Conservation (phyloP, 805 yeast genomes). For the Candida argentea region DNA sequence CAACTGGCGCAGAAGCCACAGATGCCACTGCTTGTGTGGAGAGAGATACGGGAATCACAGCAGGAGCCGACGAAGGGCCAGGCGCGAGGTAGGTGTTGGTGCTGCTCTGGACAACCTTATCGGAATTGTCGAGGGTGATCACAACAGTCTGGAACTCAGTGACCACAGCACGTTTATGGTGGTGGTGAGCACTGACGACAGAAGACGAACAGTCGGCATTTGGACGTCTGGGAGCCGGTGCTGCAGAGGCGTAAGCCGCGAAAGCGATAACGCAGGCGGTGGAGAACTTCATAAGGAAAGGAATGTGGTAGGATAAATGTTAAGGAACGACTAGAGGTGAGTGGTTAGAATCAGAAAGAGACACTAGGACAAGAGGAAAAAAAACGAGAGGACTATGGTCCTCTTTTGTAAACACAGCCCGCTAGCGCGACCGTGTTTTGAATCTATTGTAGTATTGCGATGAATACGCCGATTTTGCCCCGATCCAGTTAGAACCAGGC, state of each 20-base stretch:
- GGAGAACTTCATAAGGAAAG: conserved; percentile 10
- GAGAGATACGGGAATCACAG: conserved; percentile 2
- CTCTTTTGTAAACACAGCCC: neutral
- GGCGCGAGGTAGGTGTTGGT: conserved; percentile 6
- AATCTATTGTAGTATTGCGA: neutral
- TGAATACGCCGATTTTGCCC: too few relatives aligned
- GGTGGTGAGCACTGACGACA: conserved; percentile 48
- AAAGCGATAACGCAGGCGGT: conserved; percentile 11
- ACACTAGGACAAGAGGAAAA: too few relatives aligned
- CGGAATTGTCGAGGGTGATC: conserved; percentile 20
- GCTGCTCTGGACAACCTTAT: neutral
- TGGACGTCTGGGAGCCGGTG: conserved; percentile 18
- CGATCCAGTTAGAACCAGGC: too few relatives aligned
- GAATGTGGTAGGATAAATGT: neutral
- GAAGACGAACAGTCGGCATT: conserved; percentile 30
- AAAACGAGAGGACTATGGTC: too few relatives aligned
- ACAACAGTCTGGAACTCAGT: conserved; percentile 38
- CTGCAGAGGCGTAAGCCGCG: conserved; percentile 11
- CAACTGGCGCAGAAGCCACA: conserved; percentile 6
- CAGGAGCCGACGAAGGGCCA: conserved; percentile 6
- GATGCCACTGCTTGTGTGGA: conserved; percentile 11
- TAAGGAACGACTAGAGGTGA: conserved; percentile 11
- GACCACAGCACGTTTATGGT: conserved; percentile 50
- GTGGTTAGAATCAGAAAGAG: too few relatives aligned
- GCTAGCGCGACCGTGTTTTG: neutral